phyloP scores from a whole-genome alignment of 306 rosid species.

The Hippophae rhamnoides region DNA sequence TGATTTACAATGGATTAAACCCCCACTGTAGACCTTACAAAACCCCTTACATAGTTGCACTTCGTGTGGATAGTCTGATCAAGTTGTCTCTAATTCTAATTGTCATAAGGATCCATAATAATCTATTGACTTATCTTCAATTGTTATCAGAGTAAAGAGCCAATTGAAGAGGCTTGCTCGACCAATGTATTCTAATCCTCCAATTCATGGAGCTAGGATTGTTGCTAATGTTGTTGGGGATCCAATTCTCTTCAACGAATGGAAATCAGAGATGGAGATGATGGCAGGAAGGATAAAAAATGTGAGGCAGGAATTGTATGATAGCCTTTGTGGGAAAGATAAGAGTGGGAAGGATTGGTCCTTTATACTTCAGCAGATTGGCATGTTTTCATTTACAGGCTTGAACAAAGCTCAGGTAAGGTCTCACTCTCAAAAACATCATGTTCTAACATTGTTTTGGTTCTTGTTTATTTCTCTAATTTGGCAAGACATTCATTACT shows the following conservation, averaged over 20 bases:
- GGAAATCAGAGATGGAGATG: constrained; percentile 98
- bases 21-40: no score
- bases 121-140: not conserved
- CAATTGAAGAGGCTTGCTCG: constrained; percentile 93
- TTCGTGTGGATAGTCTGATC: no score
- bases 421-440: not conserved
- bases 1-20: no score
- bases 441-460: not conserved
- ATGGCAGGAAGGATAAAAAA: constrained; percentile 98
- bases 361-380: constrained; percentile 83
- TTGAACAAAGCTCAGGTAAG: constrained; percentile 70
- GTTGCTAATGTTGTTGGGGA: constrained; percentile 91
- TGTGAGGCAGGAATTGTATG: constrained; percentile 74
- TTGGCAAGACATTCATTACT: not conserved
- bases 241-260: constrained; percentile 66
- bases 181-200: constrained; percentile 99
- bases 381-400: constrained; percentile 98
- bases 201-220: constrained; percentile 85
- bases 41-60: no score
- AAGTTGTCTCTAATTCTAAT: no score
- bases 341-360: constrained; percentile 98
- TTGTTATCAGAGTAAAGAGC: constrained; percentile 75
- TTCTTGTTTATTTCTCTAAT: not conserved
- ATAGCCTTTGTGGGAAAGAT: constrained; percentile 63
- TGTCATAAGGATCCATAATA: no score